Evolutionary conservation across 1,139 yeast genomes (phyloP).

Genomic region (Scheffersomyces stambukii): DNA sequence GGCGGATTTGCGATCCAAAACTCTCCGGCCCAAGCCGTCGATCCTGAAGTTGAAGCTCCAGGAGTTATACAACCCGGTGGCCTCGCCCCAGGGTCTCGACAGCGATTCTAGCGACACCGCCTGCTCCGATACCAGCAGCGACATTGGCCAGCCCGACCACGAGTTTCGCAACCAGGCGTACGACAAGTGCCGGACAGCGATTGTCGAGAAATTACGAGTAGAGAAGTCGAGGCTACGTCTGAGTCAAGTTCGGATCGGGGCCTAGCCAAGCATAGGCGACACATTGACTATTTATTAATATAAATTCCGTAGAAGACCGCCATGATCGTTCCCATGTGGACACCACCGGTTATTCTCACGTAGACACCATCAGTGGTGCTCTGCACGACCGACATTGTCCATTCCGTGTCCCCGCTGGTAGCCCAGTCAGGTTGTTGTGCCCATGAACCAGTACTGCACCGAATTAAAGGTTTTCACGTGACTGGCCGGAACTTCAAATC

Average conservation of each 20-base stretch:
- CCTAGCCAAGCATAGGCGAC: too few species aligned
- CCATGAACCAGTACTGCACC: too few species aligned
- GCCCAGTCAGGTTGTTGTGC: too few species aligned
- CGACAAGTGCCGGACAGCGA: conserved; percentile 26
- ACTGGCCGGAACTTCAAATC: too few species aligned
- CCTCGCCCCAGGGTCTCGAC: conserved; percentile 13
- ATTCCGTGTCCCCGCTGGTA: too few species aligned
- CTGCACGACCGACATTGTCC: too few species aligned
- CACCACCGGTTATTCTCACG: neutral
- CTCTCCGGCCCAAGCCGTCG: conserved; percentile 17
- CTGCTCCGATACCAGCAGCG: neutral
- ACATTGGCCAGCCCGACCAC: neutral
- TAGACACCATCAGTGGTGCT: too few species aligned
- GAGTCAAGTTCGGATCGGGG: too few species aligned
- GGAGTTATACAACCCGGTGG: conserved; percentile 23
- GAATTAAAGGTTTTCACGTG: too few species aligned
- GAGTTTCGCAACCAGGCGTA: conserved; percentile 14
- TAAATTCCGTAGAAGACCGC: too few species aligned
- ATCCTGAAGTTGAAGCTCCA: conserved; percentile 19
- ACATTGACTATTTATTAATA: too few species aligned
- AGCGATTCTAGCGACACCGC: neutral
- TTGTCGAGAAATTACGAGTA: conserved; percentile 18
- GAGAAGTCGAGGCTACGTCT: conserved; percentile 13
- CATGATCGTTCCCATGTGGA: neutral
- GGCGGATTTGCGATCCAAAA: conserved; percentile 11